These are phyloP conservation scores for Gastroboletus turbinatus DNA, from an alignment of 1,284 basidiomycete genomes.

Conservation along the genomic window DNA sequence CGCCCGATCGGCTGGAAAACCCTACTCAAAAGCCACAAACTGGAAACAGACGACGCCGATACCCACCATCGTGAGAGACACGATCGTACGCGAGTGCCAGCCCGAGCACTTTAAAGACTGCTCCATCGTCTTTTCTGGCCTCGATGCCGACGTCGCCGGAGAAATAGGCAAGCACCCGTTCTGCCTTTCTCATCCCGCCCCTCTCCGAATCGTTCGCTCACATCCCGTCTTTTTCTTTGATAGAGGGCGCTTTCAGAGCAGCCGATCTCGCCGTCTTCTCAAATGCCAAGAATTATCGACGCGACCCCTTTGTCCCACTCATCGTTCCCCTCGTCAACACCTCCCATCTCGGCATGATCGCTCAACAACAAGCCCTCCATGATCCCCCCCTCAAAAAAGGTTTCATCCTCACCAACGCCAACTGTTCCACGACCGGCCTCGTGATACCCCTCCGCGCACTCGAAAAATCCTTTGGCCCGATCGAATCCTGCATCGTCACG, in stretches of 20 bases:
- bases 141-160: slow-evolving; percentile 93
- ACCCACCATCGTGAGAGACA: slow-evolving; percentile 64
- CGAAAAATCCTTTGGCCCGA: slow-evolving; percentile 89
- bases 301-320: slow-evolving; percentile 94
- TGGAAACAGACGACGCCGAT: slow-evolving; percentile 92
- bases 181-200: neutral
- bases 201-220: neutral
- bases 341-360: slow-evolving; percentile 82
- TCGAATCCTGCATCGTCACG: slow-evolving; percentile 88
- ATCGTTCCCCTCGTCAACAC: slow-evolving; percentile 97
- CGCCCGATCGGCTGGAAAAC: slow-evolving; percentile 83
- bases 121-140: slow-evolving; percentile 89
- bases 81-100: slow-evolving; percentile 79
- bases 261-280: slow-evolving; percentile 95
- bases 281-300: slow-evolving; percentile 96
- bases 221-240: neutral
- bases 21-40: slow-evolving; percentile 74
- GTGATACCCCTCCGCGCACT: slow-evolving; percentile 93
- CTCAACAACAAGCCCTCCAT: slow-evolving; percentile 76
- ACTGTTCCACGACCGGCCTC: slow-evolving; percentile 95
- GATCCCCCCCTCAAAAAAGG: slow-evolving; percentile 77
- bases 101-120: slow-evolving; percentile 82
- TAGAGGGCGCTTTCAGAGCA: slow-evolving; percentile 85
- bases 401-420: slow-evolving; percentile 98
- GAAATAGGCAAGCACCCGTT: slow-evolving; percentile 77